Percentiles rank a stretch among this genome's conserved stretches.
Evolutionary conservation across 805 yeast genomes (phyloP).

Genomic region (Candida khao-thaluensis): DNA sequence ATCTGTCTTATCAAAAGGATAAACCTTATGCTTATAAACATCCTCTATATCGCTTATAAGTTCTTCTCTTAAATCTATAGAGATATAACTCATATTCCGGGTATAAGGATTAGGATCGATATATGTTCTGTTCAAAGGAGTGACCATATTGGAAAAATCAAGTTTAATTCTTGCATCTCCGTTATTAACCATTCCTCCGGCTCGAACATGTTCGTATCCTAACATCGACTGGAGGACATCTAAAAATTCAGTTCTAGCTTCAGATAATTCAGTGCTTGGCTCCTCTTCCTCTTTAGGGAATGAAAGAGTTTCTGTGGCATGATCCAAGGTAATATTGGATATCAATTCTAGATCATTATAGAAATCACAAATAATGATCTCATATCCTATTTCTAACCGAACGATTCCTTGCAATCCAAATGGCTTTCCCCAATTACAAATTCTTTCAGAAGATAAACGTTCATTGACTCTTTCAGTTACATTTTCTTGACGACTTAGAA

Average conservation of each 20-base stretch:
- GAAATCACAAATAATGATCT: slow-evolving; percentile 61
- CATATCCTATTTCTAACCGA: slow-evolving; percentile 61
- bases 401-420: slow-evolving; percentile 60
- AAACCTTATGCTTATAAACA: slow-evolving; percentile 26
- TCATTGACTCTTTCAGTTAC: slow-evolving; percentile 34
- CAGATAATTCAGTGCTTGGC: slow-evolving; percentile 2
- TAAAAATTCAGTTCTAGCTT: slow-evolving; percentile 4
- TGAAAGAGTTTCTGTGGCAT: slow-evolving; percentile 35
- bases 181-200: slow-evolving; percentile 47
- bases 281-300: slow-evolving; percentile 39
- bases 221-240: slow-evolving; percentile 7
- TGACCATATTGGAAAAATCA: slow-evolving; percentile 53
- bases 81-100: slow-evolving; percentile 33
- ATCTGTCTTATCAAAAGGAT: slow-evolving; percentile 35
- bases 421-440: slow-evolving; percentile 55
- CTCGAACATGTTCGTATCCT: slow-evolving; percentile 15
- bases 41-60: slow-evolving; percentile 35
- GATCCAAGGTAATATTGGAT: slow-evolving; percentile 41
- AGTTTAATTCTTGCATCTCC: slow-evolving; percentile 49
- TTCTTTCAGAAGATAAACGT: slow-evolving; percentile 44
- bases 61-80: slow-evolving; percentile 22
- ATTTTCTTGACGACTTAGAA: slow-evolving; percentile 20
- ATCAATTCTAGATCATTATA: slow-evolving; percentile 46
- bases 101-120: slow-evolving; percentile 49
- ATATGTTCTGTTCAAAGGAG: slow-evolving; percentile 52